Percentiles rank a stretch among this genome's conserved stretches.
Conservation (phyloP, 2,329 filamentous ascomycete species). For the Alternaria consortialis region DNA sequence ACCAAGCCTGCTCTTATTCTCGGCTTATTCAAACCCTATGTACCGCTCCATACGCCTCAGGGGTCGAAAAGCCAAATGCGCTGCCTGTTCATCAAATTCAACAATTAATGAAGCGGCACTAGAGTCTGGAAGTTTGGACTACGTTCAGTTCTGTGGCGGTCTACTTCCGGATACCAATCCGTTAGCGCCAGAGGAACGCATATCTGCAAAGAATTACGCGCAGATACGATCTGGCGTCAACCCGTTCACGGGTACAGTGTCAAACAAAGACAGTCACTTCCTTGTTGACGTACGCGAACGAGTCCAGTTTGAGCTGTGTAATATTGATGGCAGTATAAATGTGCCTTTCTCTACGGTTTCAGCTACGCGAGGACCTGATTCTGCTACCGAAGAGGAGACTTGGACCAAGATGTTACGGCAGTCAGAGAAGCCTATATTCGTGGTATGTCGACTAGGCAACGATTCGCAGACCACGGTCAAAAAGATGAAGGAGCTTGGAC, state of each 20-base stretch:
- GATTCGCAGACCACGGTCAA: slow-evolving; percentile 77
- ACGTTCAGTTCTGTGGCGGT: slow-evolving; percentile 84
- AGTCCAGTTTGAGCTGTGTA: slow-evolving; percentile 84
- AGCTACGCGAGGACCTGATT: slow-evolving; percentile 27
- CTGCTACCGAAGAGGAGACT: slow-evolving; percentile 19
- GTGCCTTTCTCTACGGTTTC: slow-evolving; percentile 70
- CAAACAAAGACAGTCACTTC: slow-evolving; percentile 58
- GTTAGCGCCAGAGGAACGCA: slow-evolving; percentile 70
- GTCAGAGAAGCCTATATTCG: slow-evolving; percentile 66
- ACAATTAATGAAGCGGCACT: slow-evolving; percentile 71
- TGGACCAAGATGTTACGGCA: slow-evolving; percentile 44
- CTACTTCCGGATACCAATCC: slow-evolving; percentile 60
- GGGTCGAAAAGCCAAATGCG: slow-evolving; percentile 73
- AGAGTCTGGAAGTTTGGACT: slow-evolving; percentile 75
- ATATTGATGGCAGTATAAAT: slow-evolving; percentile 78
- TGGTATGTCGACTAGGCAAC: slow-evolving; percentile 79
- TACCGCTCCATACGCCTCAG: slow-evolving; percentile 83
- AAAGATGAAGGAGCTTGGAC: slow-evolving; percentile 69
- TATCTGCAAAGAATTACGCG: slow-evolving; percentile 71
- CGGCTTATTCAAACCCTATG: slow-evolving; percentile 60
- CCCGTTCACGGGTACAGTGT: slow-evolving; percentile 43
- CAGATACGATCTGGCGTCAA: slow-evolving; percentile 43
- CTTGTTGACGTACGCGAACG: slow-evolving; percentile 85
- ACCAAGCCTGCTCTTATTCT: slow-evolving; percentile 63
- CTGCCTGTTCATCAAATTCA: slow-evolving; percentile 74